These are phyloP conservation scores for Phtheirospermum japonicum DNA, from an alignment of 257 asterid species.

Conservation along the genomic window DNA sequence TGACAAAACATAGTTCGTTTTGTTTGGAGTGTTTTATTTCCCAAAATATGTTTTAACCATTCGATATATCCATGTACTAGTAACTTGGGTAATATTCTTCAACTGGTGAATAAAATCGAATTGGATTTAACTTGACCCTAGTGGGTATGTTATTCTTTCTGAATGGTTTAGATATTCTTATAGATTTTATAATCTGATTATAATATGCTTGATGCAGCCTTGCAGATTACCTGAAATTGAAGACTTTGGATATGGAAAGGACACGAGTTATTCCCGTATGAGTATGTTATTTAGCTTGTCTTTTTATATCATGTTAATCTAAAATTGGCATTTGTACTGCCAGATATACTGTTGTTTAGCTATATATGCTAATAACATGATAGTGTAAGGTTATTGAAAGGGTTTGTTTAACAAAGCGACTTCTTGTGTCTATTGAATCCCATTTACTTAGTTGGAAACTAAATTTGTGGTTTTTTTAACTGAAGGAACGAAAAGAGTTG, in stretches of 20 bases:
- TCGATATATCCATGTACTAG: too few relatives aligned
- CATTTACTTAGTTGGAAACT: neutral
- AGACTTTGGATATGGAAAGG: slow-evolving; percentile 70
- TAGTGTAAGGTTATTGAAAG: too few relatives aligned
- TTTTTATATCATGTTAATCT: neutral
- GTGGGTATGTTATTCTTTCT: too few relatives aligned
- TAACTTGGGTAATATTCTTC: too few relatives aligned
- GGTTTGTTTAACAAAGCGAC: neutral
- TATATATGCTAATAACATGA: too few relatives aligned
- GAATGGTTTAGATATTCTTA: too few relatives aligned
- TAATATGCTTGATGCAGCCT: slow-evolving; percentile 62
- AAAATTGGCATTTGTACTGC: neutral
- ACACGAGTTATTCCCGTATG: slow-evolving; percentile 31
- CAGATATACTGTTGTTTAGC: neutral
- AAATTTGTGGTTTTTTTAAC: neutral
- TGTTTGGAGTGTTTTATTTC: too few relatives aligned
- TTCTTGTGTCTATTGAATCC: neutral
- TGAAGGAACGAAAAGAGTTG: neutral
- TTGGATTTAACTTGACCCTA: too few relatives aligned
- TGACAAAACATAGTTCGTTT: too few relatives aligned
- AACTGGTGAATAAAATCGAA: too few relatives aligned
- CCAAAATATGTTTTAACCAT: too few relatives aligned
- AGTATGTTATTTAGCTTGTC: slow-evolving; percentile 47
- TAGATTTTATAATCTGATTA: too few relatives aligned
- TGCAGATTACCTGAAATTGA: slow-evolving; percentile 69